phyloP scores from a whole-genome alignment of 2,329 filamentous ascomycete genomes.

The Metarhizium album region DNA sequence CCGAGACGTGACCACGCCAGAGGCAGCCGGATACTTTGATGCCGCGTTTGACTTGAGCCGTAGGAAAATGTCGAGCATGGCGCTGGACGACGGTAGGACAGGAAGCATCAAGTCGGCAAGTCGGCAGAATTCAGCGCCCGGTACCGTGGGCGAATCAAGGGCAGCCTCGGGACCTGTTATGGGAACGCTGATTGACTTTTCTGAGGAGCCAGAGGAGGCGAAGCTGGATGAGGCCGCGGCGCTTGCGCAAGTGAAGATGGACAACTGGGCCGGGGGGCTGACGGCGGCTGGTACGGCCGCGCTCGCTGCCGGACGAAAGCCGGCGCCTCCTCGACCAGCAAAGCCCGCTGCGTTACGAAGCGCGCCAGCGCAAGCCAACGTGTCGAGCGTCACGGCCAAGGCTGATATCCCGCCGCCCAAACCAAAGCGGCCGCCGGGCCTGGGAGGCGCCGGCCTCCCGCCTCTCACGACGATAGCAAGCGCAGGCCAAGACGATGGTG shows the following conservation, averaged over 20 bases:
- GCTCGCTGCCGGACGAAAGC: conserved; percentile 18
- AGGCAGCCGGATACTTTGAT: conserved; percentile 67
- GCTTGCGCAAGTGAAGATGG: conserved; percentile 18
- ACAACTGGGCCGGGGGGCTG: conserved; percentile 11
- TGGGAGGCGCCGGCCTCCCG: conserved; percentile 19
- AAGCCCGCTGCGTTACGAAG: conserved; percentile 48
- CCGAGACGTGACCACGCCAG: conserved; percentile 80
- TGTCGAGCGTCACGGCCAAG: background rate
- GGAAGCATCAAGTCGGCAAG: conserved; percentile 8
- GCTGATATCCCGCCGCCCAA: conserved; percentile 21
- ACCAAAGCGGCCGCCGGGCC: conserved; percentile 22
- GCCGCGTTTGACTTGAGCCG: conserved; percentile 29
- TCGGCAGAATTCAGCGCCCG: conserved; percentile 17
- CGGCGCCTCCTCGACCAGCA: conserved; percentile 42
- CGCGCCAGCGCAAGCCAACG: conserved; percentile 18
- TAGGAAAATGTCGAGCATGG: conserved; percentile 16
- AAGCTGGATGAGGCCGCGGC: conserved; percentile 23
- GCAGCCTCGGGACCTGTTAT: conserved; percentile 30
- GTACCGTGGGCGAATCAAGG: conserved; percentile 11
- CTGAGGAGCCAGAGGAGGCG: conserved; percentile 36
- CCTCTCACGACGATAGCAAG: conserved; percentile 26
- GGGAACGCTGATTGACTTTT: conserved; percentile 51
- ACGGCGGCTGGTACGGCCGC: conserved; percentile 22
- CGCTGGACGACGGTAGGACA: conserved; percentile 14
- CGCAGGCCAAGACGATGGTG: conserved; percentile 6